phyloP scores from a whole-genome alignment of 2,329 filamentous ascomycete genomes.

The Pleoardoris graminearum region DNA sequence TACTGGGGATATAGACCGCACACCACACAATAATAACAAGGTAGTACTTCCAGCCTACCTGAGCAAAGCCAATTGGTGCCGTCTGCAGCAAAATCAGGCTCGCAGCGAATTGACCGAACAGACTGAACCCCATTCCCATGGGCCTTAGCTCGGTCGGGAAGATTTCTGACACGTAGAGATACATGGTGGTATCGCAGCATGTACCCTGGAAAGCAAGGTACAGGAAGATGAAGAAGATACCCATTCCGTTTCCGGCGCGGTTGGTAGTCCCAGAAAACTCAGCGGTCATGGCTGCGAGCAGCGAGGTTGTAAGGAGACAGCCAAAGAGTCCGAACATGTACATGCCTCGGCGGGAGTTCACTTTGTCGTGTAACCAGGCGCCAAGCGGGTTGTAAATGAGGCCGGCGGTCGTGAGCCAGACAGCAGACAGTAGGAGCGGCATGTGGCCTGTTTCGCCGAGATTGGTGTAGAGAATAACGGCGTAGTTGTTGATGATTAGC shows the following conservation, averaged over 20 bases:
- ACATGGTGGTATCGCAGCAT: conserved; percentile 38
- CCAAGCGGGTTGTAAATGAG: conserved; percentile 31
- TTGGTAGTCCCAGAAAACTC: conserved; percentile 46
- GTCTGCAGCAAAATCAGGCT: conserved; percentile 53
- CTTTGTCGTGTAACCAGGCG: conserved; percentile 21
- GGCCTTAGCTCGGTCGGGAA: conserved; percentile 49
- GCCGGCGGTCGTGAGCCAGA: conserved; percentile 51
- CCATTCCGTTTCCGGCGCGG: conserved; percentile 46
- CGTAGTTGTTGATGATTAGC: conserved; percentile 53
- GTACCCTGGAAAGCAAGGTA: conserved; percentile 52
- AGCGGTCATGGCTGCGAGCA: conserved; percentile 41
- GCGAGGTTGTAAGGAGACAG: conserved; percentile 17
- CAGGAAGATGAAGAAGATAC: conserved; percentile 49
- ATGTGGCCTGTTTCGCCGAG: conserved; percentile 47
- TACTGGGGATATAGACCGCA: conserved; percentile 29
- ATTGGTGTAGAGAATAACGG: conserved; percentile 43
- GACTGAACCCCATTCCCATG: conserved; percentile 57
- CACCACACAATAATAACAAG: conserved; percentile 18
- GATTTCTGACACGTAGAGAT: conserved; percentile 41
- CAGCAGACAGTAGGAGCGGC: conserved; percentile 47
- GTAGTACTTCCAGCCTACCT: conserved; percentile 52
- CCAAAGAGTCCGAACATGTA: conserved; percentile 40
- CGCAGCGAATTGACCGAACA: conserved; percentile 47
- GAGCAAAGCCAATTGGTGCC: conserved; percentile 29
- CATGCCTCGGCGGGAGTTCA: conserved; percentile 18